Evolutionary conservation across 495 filamentous ascomycete genomes (phyloP), one percentile per base, ranked within the genome.

Genomic region (Penicillium dipodomyicola): DNA sequence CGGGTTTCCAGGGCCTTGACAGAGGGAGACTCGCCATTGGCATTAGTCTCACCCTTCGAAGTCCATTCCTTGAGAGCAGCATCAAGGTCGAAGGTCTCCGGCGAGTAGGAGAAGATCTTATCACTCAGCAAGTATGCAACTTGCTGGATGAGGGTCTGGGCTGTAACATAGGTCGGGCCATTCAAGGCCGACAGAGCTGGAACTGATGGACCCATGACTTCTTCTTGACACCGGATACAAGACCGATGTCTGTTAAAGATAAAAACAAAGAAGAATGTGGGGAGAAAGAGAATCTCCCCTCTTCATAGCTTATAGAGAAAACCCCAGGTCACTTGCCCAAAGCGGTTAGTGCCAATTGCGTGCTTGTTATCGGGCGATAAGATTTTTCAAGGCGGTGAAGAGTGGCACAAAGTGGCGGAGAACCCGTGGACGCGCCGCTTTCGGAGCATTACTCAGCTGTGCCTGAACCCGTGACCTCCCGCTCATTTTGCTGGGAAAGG

Each of bases 51-150:
- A 29, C 79, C 72, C 49, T 79, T 68, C 4, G 68, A 63, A 32
- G 81, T 80, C 94, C 94, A 98, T 58, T 84, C 68, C 67, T 86
- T 87, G 15, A 88, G 84, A 29, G 92, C 88, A 48, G 83, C 65
- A 72, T 97, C 93, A 47, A 98, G 80, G 64, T 93, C 87, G 65
- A 96, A 97, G 25, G 89, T 87, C 62, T 96, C 88, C 9, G 92
- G 91, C 15, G 95, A 97, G 76, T 96, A 97, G 35, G 92, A 88
- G 76, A 96, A 98, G 71, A 97, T 84, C 77, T 94, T 95, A 78
- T 97, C 91, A 55, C 91, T 96, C 56, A 98, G 81, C 49, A 87
- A 77, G 72, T 96, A 97, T 49, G 94, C 88, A 55, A 96, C 91
- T 74, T 98, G 94, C 76, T 98, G 95, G 56, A 97, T 87, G 53